phyloP scores from a whole-genome alignment of 352 stramenopile genomes.

The Pythium rishiriense region DNA sequence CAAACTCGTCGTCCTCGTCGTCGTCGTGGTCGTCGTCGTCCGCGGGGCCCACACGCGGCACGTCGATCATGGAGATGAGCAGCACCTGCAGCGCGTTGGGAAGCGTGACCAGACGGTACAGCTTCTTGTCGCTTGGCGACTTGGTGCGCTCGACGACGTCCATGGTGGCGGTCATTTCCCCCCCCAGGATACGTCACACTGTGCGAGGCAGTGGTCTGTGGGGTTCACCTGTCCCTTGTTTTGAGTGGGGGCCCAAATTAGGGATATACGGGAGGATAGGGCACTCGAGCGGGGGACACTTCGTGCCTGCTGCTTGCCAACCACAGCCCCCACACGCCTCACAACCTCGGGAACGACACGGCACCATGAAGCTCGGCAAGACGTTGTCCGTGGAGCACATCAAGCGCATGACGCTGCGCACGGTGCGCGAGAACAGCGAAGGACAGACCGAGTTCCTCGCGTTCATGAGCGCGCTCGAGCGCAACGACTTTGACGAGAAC shows the following conservation, averaged over 20 bases:
- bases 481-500: constrained; percentile 83
- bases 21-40: constrained; percentile 26
- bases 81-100: constrained; percentile 44
- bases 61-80: constrained; percentile 27
- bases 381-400: constrained; percentile 86
- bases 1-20: constrained; percentile 21
- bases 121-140: constrained; percentile 50
- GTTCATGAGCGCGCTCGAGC: constrained; percentile 83
- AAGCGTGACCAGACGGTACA: constrained; percentile 52
- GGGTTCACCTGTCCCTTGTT: too few relatives aligned
- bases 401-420: constrained; percentile 90
- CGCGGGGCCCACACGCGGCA: constrained; percentile 2
- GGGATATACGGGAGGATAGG: too few relatives aligned
- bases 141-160: constrained; percentile 35
- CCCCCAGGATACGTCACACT: constrained; percentile 4
- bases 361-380: constrained; percentile 77
- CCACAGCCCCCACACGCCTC: background rate
- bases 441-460: constrained; percentile 76
- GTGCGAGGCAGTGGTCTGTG: too few relatives aligned
- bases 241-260: too few relatives aligned
- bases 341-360: background rate
- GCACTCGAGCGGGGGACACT: too few relatives aligned
- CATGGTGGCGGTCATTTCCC: constrained; percentile 19
- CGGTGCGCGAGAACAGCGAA: constrained; percentile 75
- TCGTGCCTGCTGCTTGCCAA: too few relatives aligned